Conservation (phyloP, 768 basidiomycete genomes). For the Rhodotorula paludigena region DNA sequence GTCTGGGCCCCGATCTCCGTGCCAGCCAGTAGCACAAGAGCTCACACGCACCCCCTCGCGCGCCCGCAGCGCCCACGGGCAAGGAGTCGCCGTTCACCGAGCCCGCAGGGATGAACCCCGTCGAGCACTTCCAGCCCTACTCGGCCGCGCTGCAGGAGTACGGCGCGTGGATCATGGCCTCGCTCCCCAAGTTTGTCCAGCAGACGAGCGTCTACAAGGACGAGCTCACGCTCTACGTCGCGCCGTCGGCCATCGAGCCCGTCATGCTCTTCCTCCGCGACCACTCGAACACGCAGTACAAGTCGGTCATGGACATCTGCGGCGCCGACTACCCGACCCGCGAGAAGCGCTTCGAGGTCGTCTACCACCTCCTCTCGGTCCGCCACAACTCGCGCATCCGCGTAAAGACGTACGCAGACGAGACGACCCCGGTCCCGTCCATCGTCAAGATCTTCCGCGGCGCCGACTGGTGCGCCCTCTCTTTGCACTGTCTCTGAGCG, state of each 20-base stretch:
- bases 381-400: constrained; percentile 74
- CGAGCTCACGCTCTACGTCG: constrained; percentile 82
- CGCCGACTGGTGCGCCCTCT: constrained; percentile 73
- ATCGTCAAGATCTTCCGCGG: constrained; percentile 72
- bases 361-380: constrained; percentile 86
- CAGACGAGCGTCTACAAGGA: constrained; percentile 97
- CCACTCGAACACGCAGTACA: constrained; percentile 92
- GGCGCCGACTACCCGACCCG: constrained; percentile 93
- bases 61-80: constrained; percentile 12
- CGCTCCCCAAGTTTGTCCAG: constrained; percentile 93
- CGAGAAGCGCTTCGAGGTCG: constrained; percentile 90
- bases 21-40: no score
- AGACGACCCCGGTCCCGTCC: constrained; percentile 85
- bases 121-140: constrained; percentile 65
- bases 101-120: constrained; percentile 80
- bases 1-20: background rate
- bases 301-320: constrained; percentile 83
- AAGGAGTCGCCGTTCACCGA: constrained; percentile 71
- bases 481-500: background rate
- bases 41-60: background rate
- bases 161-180: constrained; percentile 86
- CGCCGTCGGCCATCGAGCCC: constrained; percentile 73
- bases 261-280: constrained; percentile 88
- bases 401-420: constrained; percentile 95
- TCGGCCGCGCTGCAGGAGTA: constrained; percentile 80